Evolutionary conservation across 805 yeast species (phyloP).

Genomic region (Grigorovia humatica): DNA sequence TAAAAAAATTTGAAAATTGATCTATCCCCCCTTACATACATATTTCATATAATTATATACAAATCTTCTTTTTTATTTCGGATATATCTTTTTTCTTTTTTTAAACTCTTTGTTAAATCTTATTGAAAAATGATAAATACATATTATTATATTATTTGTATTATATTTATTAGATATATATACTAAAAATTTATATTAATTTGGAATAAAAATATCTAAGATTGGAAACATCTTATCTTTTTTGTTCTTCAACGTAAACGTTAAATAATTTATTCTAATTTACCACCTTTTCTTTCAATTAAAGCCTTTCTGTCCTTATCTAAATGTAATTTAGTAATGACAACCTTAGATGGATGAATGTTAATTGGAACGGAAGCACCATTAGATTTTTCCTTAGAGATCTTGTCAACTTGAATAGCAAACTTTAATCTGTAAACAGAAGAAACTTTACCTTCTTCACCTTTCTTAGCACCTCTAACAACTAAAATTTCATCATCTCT

Average conservation of each 20-base stretch:
- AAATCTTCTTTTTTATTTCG: no score
- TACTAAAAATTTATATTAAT: no score
- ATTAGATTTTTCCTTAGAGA: slow-evolving; percentile 94
- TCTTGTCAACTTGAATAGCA: slow-evolving; percentile 92
- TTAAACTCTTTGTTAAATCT: no score
- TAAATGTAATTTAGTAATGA: slow-evolving; percentile 94
- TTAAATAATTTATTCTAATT: slow-evolving; percentile 56
- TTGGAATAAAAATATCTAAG: no score
- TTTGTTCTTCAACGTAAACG: background rate
- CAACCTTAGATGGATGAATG: slow-evolving; percentile 98
- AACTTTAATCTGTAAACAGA: slow-evolving; percentile 98
- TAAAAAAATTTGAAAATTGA: background rate
- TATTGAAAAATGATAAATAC: no score
- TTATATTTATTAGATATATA: no score
- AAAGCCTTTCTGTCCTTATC: slow-evolving; percentile 98
- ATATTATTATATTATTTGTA: no score
- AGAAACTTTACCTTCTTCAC: slow-evolving; percentile 96
- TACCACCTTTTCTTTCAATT: slow-evolving; percentile 97
- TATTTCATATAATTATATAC: no score
- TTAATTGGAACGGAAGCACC: slow-evolving; percentile 96
- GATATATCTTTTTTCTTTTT: no score
- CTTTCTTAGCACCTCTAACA: slow-evolving; percentile 98
- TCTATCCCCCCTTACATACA: background rate
- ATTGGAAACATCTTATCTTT: no score
- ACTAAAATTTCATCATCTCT: slow-evolving; percentile 92